phyloP scores from a whole-genome alignment of 495 filamentous ascomycete species.

The Annulohypoxylon moriforme region DNA sequence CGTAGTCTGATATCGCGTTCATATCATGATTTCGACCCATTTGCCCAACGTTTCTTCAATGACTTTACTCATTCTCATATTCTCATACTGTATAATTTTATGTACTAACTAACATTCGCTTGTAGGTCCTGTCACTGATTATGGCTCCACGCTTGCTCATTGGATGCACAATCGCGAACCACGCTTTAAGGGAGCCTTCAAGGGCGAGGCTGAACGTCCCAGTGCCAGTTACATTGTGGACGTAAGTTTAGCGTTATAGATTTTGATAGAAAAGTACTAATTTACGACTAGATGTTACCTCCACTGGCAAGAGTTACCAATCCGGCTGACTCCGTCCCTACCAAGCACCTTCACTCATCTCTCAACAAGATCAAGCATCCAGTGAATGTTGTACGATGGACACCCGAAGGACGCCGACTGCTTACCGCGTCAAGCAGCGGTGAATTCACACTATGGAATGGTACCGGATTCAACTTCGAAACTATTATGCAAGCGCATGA shows the following conservation, averaged over 20 bases:
- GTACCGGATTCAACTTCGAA: constrained; percentile 98
- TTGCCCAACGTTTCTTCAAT: background rate
- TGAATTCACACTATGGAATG: constrained; percentile 99
- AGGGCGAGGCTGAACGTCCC: constrained; percentile 82
- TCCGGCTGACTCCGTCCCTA: constrained; percentile 85
- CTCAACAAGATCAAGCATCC: constrained; percentile 98
- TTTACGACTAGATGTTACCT: constrained; percentile 77
- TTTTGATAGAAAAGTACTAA: constrained; percentile 4
- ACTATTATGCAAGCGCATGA: constrained; percentile 99
- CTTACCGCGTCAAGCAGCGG: constrained; percentile 95
- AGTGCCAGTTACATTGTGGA: constrained; percentile 89
- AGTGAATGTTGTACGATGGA: constrained; percentile 97
- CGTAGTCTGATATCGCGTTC: background rate
- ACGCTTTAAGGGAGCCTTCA: constrained; percentile 73
- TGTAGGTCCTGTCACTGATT: constrained; percentile 89
- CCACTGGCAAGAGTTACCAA: constrained; percentile 77
- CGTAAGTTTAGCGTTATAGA: constrained; percentile 63
- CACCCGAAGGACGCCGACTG: constrained; percentile 90
- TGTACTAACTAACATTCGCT: constrained; percentile 5
- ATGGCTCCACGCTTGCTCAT: constrained; percentile 89
- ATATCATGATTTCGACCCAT: background rate
- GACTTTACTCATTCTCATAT: background rate
- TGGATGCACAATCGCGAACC: constrained; percentile 91
- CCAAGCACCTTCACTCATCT: constrained; percentile 91
- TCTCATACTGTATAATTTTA: background rate